Evolutionary conservation across 139 green algal species (phyloP).

Genomic region (Auxenochlorella pyrenoidosa): DNA sequence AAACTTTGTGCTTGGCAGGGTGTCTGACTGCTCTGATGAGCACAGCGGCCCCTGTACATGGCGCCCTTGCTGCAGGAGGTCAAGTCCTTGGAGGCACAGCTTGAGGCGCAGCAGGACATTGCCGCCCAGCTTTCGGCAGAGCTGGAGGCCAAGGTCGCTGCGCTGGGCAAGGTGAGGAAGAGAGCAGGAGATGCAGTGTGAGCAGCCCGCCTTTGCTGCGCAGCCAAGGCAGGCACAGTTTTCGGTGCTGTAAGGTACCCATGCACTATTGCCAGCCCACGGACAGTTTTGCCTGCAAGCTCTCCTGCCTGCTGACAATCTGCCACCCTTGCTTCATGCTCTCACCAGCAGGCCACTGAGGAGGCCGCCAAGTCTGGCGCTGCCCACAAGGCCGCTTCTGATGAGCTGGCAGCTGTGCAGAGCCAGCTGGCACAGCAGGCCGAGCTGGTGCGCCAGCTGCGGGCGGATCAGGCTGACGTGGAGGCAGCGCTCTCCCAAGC

Average conservation of each 20-base stretch:
- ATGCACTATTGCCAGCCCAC: too few species aligned
- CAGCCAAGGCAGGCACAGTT: too few species aligned
- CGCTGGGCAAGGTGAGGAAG: constrained; percentile 2
- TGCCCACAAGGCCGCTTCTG: neutral
- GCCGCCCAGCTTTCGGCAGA: constrained; percentile 5
- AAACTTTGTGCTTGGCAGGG: neutral
- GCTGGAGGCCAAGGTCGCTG: neutral
- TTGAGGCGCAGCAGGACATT: constrained; percentile 25
- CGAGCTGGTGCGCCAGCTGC: neutral
- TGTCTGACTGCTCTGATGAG: neutral
- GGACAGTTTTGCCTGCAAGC: too few species aligned
- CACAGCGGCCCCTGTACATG: neutral
- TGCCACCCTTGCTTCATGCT: too few species aligned
- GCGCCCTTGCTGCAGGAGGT: neutral
- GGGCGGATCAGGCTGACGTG: neutral
- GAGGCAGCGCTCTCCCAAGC: neutral
- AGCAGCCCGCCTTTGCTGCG: too few species aligned
- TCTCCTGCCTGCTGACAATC: too few species aligned
- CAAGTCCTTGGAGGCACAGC: constrained; percentile 14
- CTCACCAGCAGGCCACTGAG: neutral
- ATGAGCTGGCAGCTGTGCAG: neutral
- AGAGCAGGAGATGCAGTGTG: too few species aligned
- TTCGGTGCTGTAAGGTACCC: too few species aligned
- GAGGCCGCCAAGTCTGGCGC: neutral
- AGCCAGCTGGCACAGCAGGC: neutral